These are phyloP conservation scores for Aegilops longissima DNA, from an alignment of 176 grass and related monocot species.

Conservation along the genomic window DNA sequence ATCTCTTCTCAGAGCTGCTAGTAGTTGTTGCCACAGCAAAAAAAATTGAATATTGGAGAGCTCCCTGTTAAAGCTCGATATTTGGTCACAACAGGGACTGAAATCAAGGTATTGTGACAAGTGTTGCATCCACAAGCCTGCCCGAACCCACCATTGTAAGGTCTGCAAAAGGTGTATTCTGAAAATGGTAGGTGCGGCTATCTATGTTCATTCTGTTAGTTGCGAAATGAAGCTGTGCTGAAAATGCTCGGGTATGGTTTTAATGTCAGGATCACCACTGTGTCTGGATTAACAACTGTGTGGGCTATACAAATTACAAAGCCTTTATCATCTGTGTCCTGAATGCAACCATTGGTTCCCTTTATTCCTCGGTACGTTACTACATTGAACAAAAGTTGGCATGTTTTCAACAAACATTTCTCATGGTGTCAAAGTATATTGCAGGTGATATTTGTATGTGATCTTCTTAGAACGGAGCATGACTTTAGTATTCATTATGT, in stretches of 20 bases:
- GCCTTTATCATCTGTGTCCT: constrained; percentile 80
- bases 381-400: neutral
- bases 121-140: constrained; percentile 76
- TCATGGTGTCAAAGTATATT: neutral
- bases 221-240: neutral
- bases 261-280: constrained; percentile 95
- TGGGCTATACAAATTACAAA: constrained; percentile 95
- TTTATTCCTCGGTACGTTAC: constrained; percentile 71
- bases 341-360: constrained; percentile 74
- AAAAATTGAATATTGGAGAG: neutral
- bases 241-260: neutral
- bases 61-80: neutral
- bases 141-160: constrained; percentile 81
- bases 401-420: neutral
- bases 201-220: constrained; percentile 9
- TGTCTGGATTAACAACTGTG: constrained; percentile 95
- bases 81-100: constrained; percentile 46
- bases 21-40: neutral
- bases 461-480: constrained; percentile 57
- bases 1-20: neutral
- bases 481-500: constrained; percentile 54
- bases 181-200: constrained; percentile 76
- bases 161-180: constrained; percentile 92
- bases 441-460: constrained; percentile 76
- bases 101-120: constrained; percentile 90